These are phyloP conservation scores for Schizosaccharomyces octosporus DNA, from an alignment of 805 yeast species.

Conservation along the genomic window DNA sequence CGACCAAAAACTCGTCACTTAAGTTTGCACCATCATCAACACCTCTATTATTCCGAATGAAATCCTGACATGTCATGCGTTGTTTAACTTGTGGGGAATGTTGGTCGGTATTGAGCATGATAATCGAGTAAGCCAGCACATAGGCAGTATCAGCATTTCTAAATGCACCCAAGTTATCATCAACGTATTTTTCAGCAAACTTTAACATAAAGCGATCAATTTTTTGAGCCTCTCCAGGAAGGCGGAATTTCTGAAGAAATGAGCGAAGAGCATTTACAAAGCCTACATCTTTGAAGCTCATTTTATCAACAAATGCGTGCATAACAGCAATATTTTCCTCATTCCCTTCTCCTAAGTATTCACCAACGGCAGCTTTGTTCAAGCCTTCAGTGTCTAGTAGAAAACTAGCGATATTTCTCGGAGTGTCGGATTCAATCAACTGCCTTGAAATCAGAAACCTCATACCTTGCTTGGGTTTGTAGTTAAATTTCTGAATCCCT, in stretches of 20 bases:
- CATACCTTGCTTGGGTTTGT: slow-evolving; percentile 63
- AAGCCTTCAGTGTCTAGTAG: slow-evolving; percentile 43
- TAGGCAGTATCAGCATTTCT: slow-evolving; percentile 58
- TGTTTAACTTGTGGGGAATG: slow-evolving; percentile 81
- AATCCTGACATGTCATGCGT: slow-evolving; percentile 72
- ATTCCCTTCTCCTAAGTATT: slow-evolving; percentile 73
- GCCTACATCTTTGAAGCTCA: slow-evolving; percentile 44
- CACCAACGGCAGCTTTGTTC: slow-evolving; percentile 71
- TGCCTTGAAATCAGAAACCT: slow-evolving; percentile 33
- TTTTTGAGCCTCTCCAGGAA: slow-evolving; percentile 96
- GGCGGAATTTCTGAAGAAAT: slow-evolving; percentile 66
- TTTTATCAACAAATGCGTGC: slow-evolving; percentile 79
- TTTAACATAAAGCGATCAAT: slow-evolving; percentile 91
- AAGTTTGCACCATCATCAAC: slow-evolving; percentile 77
- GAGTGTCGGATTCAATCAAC: slow-evolving; percentile 35
- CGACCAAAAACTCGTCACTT: slow-evolving; percentile 46
- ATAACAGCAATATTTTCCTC: slow-evolving; percentile 52
- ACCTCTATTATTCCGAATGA: slow-evolving; percentile 66
- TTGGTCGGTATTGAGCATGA: slow-evolving; percentile 80
- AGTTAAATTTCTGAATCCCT: slow-evolving; percentile 58
- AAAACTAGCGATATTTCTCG: slow-evolving; percentile 51
- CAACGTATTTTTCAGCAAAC: slow-evolving; percentile 76
- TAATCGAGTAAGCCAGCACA: slow-evolving; percentile 70
- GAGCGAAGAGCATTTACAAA: slow-evolving; percentile 71
- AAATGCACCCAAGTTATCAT: slow-evolving; percentile 66